These are phyloP conservation scores for Trichophyton benhamiae DNA, from an alignment of 2,329 filamentous ascomycete species.

Conservation along the genomic window DNA sequence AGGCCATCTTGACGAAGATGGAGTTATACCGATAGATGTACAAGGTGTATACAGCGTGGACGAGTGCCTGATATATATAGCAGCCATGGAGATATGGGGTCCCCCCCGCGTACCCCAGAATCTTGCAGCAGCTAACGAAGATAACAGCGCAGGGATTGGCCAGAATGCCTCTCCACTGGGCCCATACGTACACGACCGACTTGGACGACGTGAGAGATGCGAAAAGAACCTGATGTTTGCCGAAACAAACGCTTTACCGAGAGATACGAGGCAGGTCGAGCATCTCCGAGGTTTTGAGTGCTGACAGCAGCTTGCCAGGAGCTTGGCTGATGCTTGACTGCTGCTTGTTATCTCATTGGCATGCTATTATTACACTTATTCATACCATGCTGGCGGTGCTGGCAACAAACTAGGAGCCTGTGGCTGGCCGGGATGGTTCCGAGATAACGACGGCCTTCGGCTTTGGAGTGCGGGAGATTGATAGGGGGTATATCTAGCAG, in stretches of 20 bases:
- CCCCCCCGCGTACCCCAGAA: background rate
- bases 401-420: too few species aligned
- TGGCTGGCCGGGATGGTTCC: too few species aligned
- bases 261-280: background rate
- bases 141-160: background rate
- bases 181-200: background rate
- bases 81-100: background rate
- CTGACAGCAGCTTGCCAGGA: too few species aligned
- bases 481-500: too few species aligned
- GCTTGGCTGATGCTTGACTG: too few species aligned
- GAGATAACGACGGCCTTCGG: too few species aligned
- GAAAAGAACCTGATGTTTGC: too few species aligned
- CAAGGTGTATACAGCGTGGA: background rate
- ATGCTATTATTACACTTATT: too few species aligned
- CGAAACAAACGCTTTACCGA: background rate
- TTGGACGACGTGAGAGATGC: too few species aligned
- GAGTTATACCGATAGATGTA: background rate
- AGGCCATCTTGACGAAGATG: background rate
- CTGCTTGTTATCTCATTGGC: background rate
- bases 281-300: too few species aligned
- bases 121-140: background rate
- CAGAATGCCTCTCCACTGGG: background rate
- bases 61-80: background rate
- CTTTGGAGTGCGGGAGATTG: too few species aligned
- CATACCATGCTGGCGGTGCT: too few species aligned